These are phyloP conservation scores for Omphalotus olearius DNA, from an alignment of 1,284 basidiomycete genomes.

Conservation along the genomic window DNA sequence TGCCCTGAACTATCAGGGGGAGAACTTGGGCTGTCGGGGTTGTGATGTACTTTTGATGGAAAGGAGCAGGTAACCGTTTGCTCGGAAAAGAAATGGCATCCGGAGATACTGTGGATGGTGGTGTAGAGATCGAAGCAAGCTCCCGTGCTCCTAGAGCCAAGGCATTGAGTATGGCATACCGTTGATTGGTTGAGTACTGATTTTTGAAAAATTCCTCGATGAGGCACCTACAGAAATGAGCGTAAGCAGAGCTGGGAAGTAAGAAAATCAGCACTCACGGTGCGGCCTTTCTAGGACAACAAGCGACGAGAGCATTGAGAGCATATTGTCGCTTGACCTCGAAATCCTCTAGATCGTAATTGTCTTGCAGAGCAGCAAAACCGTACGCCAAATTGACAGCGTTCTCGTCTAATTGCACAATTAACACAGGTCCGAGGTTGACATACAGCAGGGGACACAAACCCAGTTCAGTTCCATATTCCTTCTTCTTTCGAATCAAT, in stretches of 20 bases:
- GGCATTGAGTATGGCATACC: constrained; percentile 81
- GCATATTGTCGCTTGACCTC: constrained; percentile 75
- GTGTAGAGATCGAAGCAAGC: constrained; percentile 65
- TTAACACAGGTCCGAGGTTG: not conserved
- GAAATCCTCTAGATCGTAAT: constrained; percentile 79
- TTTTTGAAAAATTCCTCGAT: constrained; percentile 92
- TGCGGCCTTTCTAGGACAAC: constrained; percentile 71
- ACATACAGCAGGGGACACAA: constrained; percentile 18
- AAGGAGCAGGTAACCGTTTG: constrained; percentile 65
- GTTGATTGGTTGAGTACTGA: constrained; percentile 85
- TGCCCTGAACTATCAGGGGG: constrained; percentile 51
- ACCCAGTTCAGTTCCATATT: constrained; percentile 86
- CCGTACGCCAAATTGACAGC: constrained; percentile 78
- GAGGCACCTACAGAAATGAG: constrained; percentile 54
- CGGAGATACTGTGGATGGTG: constrained; percentile 33
- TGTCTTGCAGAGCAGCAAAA: constrained; percentile 76
- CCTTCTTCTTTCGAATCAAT: constrained; percentile 75
- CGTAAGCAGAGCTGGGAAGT: not conserved
- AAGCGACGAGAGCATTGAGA: constrained; percentile 76
- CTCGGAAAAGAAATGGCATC: constrained; percentile 64
- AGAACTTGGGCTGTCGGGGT: constrained; percentile 31
- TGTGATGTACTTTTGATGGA: constrained; percentile 67
- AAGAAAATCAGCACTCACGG: constrained; percentile 52
- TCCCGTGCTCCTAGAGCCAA: constrained; percentile 85
- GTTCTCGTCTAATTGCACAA: constrained; percentile 67